Base-by-base conservation (phyloP, 176 grass and related monocot genomes). In the Poa pratensis region DNA sequence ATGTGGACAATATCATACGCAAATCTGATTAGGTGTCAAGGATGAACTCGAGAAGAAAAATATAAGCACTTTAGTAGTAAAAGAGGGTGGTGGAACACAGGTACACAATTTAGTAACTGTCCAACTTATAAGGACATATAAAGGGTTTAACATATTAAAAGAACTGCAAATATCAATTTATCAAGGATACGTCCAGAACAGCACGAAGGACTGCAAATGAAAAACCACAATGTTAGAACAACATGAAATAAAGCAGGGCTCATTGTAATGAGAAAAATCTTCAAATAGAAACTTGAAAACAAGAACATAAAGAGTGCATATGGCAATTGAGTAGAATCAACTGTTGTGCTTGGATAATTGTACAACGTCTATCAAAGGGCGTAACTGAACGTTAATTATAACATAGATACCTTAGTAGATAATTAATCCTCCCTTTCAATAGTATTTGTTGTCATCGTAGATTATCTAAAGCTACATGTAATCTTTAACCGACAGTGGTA, bases 121-220 rank as follows among this genome's bases (percentile, higher is more conserved):
- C n/a, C 66, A 28, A 23, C 18, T 51, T 64, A 26, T 64, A 50
- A 83, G 16, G 18, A 73, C 64, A 64, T 19, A 51, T 10, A 26
- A 12, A 1, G 48, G 28, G 19, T 37, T 73, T 84, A 88, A 24
- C 19, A 22, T 23, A n/a, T 22, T 52, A 34, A 13, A 18, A 52
- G 49, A 84, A 76, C 3, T 13, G 77, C 40, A 84, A 64, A 9
- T 59, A 82, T 82, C 49, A 75, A 76, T 83, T 24, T 50, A 75
- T 76, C 60, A 86, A 97, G 95, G 95, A 97, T 97, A 97, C 95
- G 95, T 85, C 95, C 92, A 97, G 70, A 94, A 97, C 43, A 97
- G 84, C 88, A 97, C 95, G 43, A 97, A 97, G 27, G 95, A 91
- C 95, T 97, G 92, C 90, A 91, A 91, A 76, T 76, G 6, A 72